These are phyloP conservation scores for Ophiocordyceps unilateralis DNA, from an alignment of 2,329 filamentous ascomycete species.

Conservation along the genomic window DNA sequence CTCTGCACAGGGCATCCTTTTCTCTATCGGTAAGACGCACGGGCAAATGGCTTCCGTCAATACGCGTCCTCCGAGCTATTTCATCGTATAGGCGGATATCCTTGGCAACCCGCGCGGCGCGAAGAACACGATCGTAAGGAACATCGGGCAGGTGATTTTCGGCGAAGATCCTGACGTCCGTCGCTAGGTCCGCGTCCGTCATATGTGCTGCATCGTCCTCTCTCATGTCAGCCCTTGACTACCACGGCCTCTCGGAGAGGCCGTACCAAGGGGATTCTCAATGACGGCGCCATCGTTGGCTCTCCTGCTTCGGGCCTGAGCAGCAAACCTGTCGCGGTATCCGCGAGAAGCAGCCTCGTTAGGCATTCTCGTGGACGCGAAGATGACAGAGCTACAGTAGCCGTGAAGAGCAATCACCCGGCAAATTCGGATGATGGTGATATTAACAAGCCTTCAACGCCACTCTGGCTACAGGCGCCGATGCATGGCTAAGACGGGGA, in stretches of 20 bases:
- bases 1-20: slow-evolving; percentile 17
- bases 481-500: neutral
- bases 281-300: slow-evolving; percentile 17
- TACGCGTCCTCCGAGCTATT: slow-evolving; percentile 11
- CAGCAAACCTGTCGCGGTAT: slow-evolving; percentile 5
- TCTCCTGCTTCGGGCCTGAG: slow-evolving; percentile 11
- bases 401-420: neutral
- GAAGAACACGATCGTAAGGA: slow-evolving; percentile 12
- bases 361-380: neutral
- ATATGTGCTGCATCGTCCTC: slow-evolving; percentile 14
- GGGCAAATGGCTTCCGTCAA: slow-evolving; percentile 8
- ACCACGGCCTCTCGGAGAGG: neutral
- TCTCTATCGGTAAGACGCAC: slow-evolving; percentile 18
- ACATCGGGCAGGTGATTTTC: slow-evolving; percentile 12
- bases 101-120: slow-evolving; percentile 23
- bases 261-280: slow-evolving; percentile 17
- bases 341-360: neutral
- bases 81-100: slow-evolving; percentile 21
- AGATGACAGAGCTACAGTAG: neutral
- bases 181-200: slow-evolving; percentile 18
- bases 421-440: neutral
- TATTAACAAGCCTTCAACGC: neutral
- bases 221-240: neutral
- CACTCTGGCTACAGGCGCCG: neutral
- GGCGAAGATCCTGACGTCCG: slow-evolving; percentile 17